Evolutionary conservation across 2,329 filamentous ascomycete species (phyloP), one percentile per base, ranked within the genome.

Genomic region (Trichoderma arundinaceum): DNA sequence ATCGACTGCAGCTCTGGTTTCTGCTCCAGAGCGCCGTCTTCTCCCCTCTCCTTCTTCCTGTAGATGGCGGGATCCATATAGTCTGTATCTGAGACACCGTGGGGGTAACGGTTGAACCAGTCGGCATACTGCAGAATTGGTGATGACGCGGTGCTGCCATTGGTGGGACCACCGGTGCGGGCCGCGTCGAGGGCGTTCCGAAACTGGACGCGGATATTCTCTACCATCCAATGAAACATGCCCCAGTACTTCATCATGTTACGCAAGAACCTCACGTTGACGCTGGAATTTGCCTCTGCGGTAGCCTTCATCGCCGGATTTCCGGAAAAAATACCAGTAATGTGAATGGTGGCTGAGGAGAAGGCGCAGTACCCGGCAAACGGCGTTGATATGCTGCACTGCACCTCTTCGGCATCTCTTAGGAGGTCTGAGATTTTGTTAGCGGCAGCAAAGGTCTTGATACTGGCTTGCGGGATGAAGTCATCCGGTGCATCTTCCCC

Each of bases 161-260:
- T 76, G 67, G 79, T 75, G 69, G 82, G 77, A n/a, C 82, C 82
- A 9, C 91, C 92, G 70, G 88, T 86, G 61, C 89, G 83, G 35
- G 89, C 88, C n/a, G 90, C 90, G 75, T 97, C 93, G 15, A 93
- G 89, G 71, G 93, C 94, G 54, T 88, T 87, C 59, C 91, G 88
- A 75, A 97, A 99, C 68, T 96, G 88, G 63, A 94, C 91, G 67
- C 95, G 93, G 41, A 97, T 84, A 72, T 94, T 95, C 75, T 98
- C 94, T 0, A 92, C 90, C 86, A 98, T 94, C 80, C 93, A 97
- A 75, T 97, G 92, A 74, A 98, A 97, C 90, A 97, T 96, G 67
- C 94, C 95, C 95, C 95, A 99, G 73, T 95, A 94, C 67, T 92
- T 92, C 82, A 97, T 97, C 92, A 98, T 96, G 77, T 92, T 95